Evolutionary conservation across 306 rosid species (phyloP), one percentile per base, ranked within the genome.

Genomic region (Calophaca sinica): DNA sequence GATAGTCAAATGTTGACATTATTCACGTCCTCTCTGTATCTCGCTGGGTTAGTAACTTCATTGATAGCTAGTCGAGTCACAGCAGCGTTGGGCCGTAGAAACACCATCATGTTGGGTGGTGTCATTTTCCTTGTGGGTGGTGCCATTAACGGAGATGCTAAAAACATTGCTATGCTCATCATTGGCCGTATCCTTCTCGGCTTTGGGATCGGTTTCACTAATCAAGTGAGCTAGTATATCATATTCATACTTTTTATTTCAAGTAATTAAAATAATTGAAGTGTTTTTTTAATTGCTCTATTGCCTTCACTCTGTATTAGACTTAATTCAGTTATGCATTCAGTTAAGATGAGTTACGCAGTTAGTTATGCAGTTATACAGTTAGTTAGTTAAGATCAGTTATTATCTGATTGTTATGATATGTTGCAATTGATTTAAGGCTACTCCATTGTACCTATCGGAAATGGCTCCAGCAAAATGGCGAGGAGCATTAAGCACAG

Each of bases 381-480:
- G 26, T 20, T 20, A 20, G 26, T 20, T 20, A 20, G 26, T 20
- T 20, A n/a, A n/a, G n/a, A n/a, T n/a, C n/a, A 20, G 26, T 20
- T 20, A 20, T 20, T 20, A 0, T 20, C 26, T 20, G 26, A 20
- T 20, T 20, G 26, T 20, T 20, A 20, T 20, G 26, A 20, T 1
- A 20, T 20, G 26, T 20, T 20, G 26, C 26, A 20, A 20, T 20
- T 20, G 26, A 20, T 20, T 33, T 33, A 2, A 45, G 94, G 88
- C 92, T 13, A 64, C 90, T 29, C 93, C 96, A 2, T 85, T 88
- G 49, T 90, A 88, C 73, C 86, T 90, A 26, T 88, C 88, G 28
- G 96, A 86, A 75, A 80, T 86, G n/a, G 93, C 98, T 28, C 98
- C 94, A 33, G 55, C 96, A 0, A 88, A 85, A 68, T 88, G 89